Evolutionary conservation across 2,329 filamentous ascomycete species (phyloP).

Genomic region (Ophiostoma himal-ulmi): DNA sequence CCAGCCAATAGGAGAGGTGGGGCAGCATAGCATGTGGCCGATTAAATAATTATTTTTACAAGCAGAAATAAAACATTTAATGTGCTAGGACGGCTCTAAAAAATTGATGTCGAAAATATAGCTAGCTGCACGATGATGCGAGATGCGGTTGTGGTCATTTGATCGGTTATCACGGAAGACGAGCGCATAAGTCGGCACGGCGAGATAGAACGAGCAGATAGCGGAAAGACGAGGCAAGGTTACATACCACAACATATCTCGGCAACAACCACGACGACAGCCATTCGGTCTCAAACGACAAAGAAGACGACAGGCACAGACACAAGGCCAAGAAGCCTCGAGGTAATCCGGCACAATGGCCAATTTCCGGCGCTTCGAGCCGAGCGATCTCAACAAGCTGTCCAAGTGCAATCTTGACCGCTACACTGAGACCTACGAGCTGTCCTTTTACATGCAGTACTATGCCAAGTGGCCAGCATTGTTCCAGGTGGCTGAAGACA

Average conservation of each 20-base stretch:
- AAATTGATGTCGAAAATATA: slow-evolving; percentile 12
- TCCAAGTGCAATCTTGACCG: slow-evolving; percentile 94
- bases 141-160: background rate
- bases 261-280: background rate
- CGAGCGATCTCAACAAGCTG: slow-evolving; percentile 78
- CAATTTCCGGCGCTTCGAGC: slow-evolving; percentile 77
- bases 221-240: background rate
- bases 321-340: background rate
- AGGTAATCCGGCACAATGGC: slow-evolving; percentile 51
- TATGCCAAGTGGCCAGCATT: slow-evolving; percentile 92
- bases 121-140: slow-evolving; percentile 6
- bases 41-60: slow-evolving; percentile 10
- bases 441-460: slow-evolving; percentile 93
- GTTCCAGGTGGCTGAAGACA: slow-evolving; percentile 86
- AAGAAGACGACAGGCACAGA: background rate
- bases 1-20: slow-evolving; percentile 14
- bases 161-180: background rate
- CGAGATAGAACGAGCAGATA: background rate
- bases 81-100: slow-evolving; percentile 8
- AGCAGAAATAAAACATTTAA: slow-evolving; percentile 13
- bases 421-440: slow-evolving; percentile 95
- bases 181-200: background rate
- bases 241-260: background rate
- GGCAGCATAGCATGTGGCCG: background rate
- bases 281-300: background rate